Conservation (phyloP, 257 asterid genomes). For the Solanum appendiculatum region DNA sequence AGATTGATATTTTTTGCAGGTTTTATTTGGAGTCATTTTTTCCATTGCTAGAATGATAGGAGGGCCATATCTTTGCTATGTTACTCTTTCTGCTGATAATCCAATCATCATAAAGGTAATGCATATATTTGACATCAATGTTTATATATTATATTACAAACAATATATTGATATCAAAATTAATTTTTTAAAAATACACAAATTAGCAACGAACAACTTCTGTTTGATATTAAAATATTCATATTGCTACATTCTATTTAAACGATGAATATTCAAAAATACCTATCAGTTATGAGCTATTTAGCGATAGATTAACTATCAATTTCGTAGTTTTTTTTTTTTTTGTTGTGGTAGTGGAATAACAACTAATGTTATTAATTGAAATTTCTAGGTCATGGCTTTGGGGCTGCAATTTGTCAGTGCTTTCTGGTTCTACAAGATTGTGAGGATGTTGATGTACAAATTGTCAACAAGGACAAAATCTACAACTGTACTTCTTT, state of each 20-base stretch:
- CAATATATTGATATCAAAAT: not conserved
- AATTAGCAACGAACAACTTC: not conserved
- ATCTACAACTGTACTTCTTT: slow-evolving; percentile 10
- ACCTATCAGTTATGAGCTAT: not conserved
- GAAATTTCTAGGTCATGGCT: slow-evolving; percentile 62
- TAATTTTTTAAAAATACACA: not conserved
- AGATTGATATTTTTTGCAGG: slow-evolving; percentile 15
- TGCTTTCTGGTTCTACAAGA: slow-evolving; percentile 86
- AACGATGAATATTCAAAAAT: fast-evolving
- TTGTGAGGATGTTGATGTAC: slow-evolving; percentile 59
- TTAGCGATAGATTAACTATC: not conserved
- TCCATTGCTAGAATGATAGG: slow-evolving; percentile 76
- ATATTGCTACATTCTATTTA: not conserved
- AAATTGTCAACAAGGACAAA: slow-evolving; percentile 42
- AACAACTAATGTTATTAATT: not conserved
- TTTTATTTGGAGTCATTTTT: slow-evolving; percentile 56
- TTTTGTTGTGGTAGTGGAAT: not conserved
- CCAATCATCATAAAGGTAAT: slow-evolving; percentile 75
- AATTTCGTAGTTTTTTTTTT: not conserved
- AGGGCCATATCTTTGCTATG: slow-evolving; percentile 69
- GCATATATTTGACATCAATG: not conserved
- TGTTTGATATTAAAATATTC: not conserved
- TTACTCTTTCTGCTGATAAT: slow-evolving; percentile 56
- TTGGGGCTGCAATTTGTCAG: slow-evolving; percentile 76
- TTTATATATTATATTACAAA: not conserved